phyloP scores from a whole-genome alignment of 2,329 filamentous ascomycete species.

The Tricladium varicosporioides region DNA sequence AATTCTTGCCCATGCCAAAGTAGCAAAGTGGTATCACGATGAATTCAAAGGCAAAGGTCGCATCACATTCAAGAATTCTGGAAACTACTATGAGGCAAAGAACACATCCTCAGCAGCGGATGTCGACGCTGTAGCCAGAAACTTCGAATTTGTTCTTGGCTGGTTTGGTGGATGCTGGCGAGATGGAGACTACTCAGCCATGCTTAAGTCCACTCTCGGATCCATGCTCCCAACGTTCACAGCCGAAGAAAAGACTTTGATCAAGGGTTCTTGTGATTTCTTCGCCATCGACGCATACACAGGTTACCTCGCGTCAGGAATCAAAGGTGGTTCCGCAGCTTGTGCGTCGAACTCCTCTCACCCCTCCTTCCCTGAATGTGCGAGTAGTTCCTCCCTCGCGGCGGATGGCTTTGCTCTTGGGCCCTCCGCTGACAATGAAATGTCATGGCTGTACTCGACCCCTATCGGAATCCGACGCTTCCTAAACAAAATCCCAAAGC shows the following conservation, averaged over 20 bases:
- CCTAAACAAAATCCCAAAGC: slow-evolving; percentile 41
- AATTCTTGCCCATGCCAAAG: slow-evolving; percentile 47
- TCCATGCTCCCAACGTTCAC: slow-evolving; percentile 46
- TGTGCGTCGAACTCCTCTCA: slow-evolving; percentile 34
- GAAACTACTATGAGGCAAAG: slow-evolving; percentile 46
- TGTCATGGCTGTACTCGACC: slow-evolving; percentile 41
- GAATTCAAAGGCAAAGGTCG: slow-evolving; percentile 49
- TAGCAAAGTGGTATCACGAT: slow-evolving; percentile 54
- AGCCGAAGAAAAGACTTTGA: slow-evolving; percentile 45
- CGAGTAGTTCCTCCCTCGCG: slow-evolving; percentile 32
- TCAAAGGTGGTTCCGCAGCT: slow-evolving; percentile 36
- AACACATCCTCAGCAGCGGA: slow-evolving; percentile 33
- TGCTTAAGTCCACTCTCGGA: slow-evolving; percentile 43
- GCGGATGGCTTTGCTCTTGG: slow-evolving; percentile 44
- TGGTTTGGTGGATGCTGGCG: slow-evolving; percentile 48
- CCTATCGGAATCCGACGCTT: slow-evolving; percentile 40
- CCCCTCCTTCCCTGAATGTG: slow-evolving; percentile 25
- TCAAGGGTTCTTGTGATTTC: slow-evolving; percentile 54
- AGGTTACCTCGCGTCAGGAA: slow-evolving; percentile 35
- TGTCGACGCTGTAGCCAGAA: slow-evolving; percentile 29
- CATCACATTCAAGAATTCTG: slow-evolving; percentile 45
- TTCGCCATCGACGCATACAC: slow-evolving; percentile 59
- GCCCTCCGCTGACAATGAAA: slow-evolving; percentile 41
- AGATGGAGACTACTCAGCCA: slow-evolving; percentile 48
- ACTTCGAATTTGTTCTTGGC: slow-evolving; percentile 45